These are phyloP conservation scores for Ogataea pilisensis DNA, from an alignment of 805 yeast species.

Conservation along the genomic window DNA sequence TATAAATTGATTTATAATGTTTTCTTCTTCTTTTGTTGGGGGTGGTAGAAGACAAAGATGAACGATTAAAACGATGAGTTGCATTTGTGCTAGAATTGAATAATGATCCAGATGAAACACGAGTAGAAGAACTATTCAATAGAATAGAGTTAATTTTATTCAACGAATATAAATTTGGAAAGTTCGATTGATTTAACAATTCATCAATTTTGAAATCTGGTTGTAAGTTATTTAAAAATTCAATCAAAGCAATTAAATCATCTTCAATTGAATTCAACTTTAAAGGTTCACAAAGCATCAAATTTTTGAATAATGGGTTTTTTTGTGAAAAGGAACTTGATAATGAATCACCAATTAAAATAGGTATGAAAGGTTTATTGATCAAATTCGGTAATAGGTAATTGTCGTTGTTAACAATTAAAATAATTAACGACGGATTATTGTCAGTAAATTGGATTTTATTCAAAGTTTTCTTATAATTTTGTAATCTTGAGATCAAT, in stretches of 20 bases:
- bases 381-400: slow-evolving; percentile 25
- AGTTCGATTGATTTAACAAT: slow-evolving; percentile 6
- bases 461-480: slow-evolving; percentile 27
- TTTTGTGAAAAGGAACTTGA: slow-evolving; percentile 5
- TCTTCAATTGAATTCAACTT: slow-evolving; percentile 24
- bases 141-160: slow-evolving; percentile 22
- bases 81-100: slow-evolving; percentile 7
- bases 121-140: slow-evolving; percentile 19
- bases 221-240: slow-evolving; percentile 27
- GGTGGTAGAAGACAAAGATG: slow-evolving; percentile 1
- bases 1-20: not conserved
- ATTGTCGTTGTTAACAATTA: slow-evolving; percentile 27
- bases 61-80: not conserved
- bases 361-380: slow-evolving; percentile 30
- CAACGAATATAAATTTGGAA: slow-evolving; percentile 10
- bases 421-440: slow-evolving; percentile 25
- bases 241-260: slow-evolving; percentile 30
- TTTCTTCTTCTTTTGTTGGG: not conserved
- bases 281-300: slow-evolving; percentile 33
- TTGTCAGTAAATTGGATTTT: slow-evolving; percentile 24
- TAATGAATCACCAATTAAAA: slow-evolving; percentile 15
- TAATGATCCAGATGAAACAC: no score
- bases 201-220: slow-evolving; percentile 11
- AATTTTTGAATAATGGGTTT: slow-evolving; percentile 11
- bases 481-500: slow-evolving; percentile 21